Conservation (phyloP, 2,329 filamentous ascomycete genomes). For the Juglanconis juglandina region DNA sequence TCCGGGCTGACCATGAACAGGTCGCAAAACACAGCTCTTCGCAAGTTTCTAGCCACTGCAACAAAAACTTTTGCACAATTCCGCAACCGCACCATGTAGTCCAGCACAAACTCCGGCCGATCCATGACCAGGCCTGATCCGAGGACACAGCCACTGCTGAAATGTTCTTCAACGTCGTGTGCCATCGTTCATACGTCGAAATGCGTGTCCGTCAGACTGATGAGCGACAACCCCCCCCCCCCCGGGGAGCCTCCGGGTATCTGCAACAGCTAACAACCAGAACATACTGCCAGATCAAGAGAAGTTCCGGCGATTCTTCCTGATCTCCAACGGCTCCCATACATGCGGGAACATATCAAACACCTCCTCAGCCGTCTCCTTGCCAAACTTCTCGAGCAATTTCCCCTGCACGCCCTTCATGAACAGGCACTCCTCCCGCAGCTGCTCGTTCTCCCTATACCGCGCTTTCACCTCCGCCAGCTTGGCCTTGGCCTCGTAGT, state of each 20-base stretch:
- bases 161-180: no score
- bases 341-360: constrained; percentile 14
- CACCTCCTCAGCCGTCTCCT: constrained; percentile 11
- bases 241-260: no score
- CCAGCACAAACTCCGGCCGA: no score
- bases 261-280: no score
- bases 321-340: constrained; percentile 9
- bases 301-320: constrained; percentile 15
- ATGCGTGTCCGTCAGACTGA: no score
- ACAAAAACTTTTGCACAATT: no score
- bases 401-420: not conserved
- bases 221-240: no score
- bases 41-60: no score
- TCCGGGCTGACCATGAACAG: not conserved
- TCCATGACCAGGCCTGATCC: no score
- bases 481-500: constrained; percentile 7
- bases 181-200: no score
- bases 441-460: constrained; percentile 2
- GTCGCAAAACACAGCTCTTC: not conserved
- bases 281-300: constrained; percentile 1
- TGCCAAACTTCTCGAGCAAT: constrained; percentile 10
- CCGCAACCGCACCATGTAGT: no score
- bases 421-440: not conserved
- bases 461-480: constrained; percentile 11
- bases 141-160: no score